Base-by-base conservation (phyloP, 1,139 yeast species). In the Sugiyamaella paludigena region DNA sequence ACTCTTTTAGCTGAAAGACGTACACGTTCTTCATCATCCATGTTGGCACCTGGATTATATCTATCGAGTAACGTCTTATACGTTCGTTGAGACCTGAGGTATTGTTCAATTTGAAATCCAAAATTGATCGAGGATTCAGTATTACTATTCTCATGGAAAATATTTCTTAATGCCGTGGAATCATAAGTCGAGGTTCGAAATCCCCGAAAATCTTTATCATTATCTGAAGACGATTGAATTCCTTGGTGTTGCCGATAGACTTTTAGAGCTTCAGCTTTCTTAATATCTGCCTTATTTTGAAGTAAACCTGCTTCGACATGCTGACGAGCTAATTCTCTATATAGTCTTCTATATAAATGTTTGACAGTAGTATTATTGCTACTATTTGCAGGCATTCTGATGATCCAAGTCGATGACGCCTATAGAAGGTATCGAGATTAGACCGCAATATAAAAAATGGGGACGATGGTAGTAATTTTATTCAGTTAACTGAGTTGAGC, bases 1-100 rank as follows among this genome's bases (percentile, higher is more conserved):
- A 92, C 98, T 55, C 83, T 77, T 50, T 83, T 77, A 4, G 98
- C 98, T 3, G 95, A 84, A 61, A 79, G 79, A 59, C 81, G 74
- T 26, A 91, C 83, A 51, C 84, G 82, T 53, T 91, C 96, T 50
- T 78, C 80, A 60, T 86, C 95, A 30, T 81, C 78, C 81, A 85
- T 79, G 36, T 79, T 78, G 55, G 86, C 75, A 1, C 95, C 95
- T 1, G 95, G 92, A 62, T 91, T 88, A 67, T 91, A 91, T 58
- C 95, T 77, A 56, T 86, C 94, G 45, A 91, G 73, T 48, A 92
- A 75, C 56, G 84, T 92, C 53, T 80, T 81, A 68, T 88, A 91
- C 9, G 76, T 80, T 55, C 95, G 75, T 66, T 91, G 98, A 55
- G 84, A 80, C 43, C 74, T 73, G 49, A 91, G 72, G 61, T 81